Base-by-base conservation (phyloP, 1,284 basidiomycete genomes). In the Cerioporus squamosus region DNA sequence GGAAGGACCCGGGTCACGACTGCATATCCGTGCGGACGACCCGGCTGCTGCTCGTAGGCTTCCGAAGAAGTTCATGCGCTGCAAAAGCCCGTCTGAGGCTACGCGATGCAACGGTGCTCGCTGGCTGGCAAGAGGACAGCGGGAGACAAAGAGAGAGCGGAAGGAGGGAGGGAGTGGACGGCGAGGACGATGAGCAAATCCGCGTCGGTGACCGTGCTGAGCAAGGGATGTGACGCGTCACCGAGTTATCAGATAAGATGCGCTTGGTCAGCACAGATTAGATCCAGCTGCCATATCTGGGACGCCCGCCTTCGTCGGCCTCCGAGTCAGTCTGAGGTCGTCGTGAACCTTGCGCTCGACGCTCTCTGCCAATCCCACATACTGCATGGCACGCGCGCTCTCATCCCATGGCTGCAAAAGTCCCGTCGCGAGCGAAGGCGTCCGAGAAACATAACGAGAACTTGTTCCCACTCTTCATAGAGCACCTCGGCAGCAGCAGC, bases 41-140 rank as follows among this genome's bases (percentile, higher is more conserved):
- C 60, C 51, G 18, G 69, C 55, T 20, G 66, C 59, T 52, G 66
- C 54, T 56, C 60, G 65, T 26, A 71, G 53, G 46, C 63, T 63
- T 46, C 68, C 69, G 50, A 73, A 62, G 57, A 73, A 55, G 58
- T 68, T 72, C 70, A 73, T 73, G 65, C 66, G 59, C 55, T 29
- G 29, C 44, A 39, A 43, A 38, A 39, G 42, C 52, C 57, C 61
- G 49, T 59, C 59, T 54, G 54, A 59, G 62, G 57, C 52, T 46
- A 48, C 51, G 44, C 24, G 39, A 29, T 29, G 33, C 49, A 53
- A 26, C 48, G 14, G 38, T 40, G 20, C 49, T 39, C 44, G 42
- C 40, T 40, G 29, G 24, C 36, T 23, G 53, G 47, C 23, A 22
- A 48, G n/a, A 46, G 53, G 29, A 39, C 7, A 14, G 31, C n/a